Evolutionary conservation across 352 stramenopile species (phyloP).

Genomic region (Hyaloperonospora brassicae): DNA sequence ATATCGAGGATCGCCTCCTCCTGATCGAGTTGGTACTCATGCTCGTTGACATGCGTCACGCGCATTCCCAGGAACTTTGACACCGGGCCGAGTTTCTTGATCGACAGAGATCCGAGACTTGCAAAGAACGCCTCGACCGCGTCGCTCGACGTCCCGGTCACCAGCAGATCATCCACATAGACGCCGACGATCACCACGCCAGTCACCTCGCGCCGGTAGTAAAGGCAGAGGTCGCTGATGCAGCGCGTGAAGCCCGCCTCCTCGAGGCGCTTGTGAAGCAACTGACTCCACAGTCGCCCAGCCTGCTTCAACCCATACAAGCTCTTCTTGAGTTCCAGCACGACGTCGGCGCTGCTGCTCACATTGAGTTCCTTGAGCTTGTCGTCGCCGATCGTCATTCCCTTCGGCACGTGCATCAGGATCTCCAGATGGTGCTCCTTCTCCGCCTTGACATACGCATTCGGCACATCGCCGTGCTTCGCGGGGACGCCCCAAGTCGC

Average conservation of each 20-base stretch:
- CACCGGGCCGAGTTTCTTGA: constrained; percentile 21
- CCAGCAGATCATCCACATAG: constrained; percentile 28
- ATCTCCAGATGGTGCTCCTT: neutral
- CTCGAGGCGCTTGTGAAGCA: constrained; percentile 15
- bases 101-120: neutral
- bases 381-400: constrained; percentile 11
- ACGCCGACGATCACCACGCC: constrained; percentile 10
- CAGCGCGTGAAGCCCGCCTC: constrained; percentile 6
- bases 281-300: constrained; percentile 23
- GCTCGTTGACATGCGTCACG: neutral
- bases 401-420: constrained; percentile 14
- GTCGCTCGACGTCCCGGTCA: constrained; percentile 12
- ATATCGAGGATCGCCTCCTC: constrained; percentile 1
- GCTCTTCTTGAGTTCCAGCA: constrained; percentile 18
- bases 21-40: constrained; percentile 16
- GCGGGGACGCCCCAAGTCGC: neutral
- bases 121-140: too few relatives aligned
- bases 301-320: constrained; percentile 29
- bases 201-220: constrained; percentile 3
- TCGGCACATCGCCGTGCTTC: neutral
- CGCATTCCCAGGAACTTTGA: constrained; percentile 27
- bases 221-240: neutral
- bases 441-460: neutral
- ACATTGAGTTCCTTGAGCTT: constrained; percentile 5
- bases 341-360: constrained; percentile 1